Evolutionary conservation across 2,329 filamentous ascomycete species (phyloP), one percentile per base, ranked within the genome.

Genomic region (Arachnomyces sp.): DNA sequence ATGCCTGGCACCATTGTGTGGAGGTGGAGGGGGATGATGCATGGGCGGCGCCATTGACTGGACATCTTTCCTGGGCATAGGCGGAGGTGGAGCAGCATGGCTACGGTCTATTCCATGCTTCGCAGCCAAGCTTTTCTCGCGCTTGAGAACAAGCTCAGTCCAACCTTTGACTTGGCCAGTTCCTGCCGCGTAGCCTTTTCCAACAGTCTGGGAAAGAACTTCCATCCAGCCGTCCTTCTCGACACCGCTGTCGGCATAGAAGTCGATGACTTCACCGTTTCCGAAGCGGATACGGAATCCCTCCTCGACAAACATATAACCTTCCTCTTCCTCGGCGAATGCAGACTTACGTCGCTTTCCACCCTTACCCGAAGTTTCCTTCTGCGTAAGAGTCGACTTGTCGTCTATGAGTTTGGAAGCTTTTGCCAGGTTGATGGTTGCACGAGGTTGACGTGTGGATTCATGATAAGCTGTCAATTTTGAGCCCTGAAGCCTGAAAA

Each of bases 291-390:
- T 94, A 31, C 92, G 86, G 82, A 98, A 98, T 2, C 92, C 92
- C 61, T 98, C 92, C 63, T 98, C 92, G 39, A 98, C 90, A 61
- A 98, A 98, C 85, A 95, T 95, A 71, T 98, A 98, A 31, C 92
- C 92, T 60, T 98, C 92, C 66, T 98, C 92, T 50, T 98, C 92
- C 63, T 96, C 92, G 1, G 90, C 89, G 62, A 98, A 98, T 8
- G 86, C 92, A 28, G 89, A 95, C 62, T 93, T 88, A 41, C 92
- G 84, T 32, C 92, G 84, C 52, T 80, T 82, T 41, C 87, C 86
- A 48, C 77, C 77, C 58, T 81, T 85, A 42, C 82, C 84, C 11
- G 75, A 80, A 1, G 82, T 86, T 57, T 93, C 86, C 51, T 86
- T 88, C 55, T 95, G 84, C 5, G 82, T 86, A 35, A 98, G 72